Evolutionary conservation across 1,139 yeast species (phyloP).

Genomic region (Debaryomyces sp.): DNA sequence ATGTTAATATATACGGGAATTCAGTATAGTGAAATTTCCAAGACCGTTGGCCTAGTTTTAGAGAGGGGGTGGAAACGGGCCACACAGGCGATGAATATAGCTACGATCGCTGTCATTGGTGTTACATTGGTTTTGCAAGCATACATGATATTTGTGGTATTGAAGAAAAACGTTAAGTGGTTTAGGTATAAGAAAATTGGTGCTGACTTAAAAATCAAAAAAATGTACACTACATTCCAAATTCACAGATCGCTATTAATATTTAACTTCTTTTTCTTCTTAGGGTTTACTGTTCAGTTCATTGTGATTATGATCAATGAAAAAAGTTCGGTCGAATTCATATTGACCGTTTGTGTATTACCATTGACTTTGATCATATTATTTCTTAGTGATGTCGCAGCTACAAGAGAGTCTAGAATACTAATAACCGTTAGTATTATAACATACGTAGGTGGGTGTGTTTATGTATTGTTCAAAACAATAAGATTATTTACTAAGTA

Average conservation of each 20-base stretch:
- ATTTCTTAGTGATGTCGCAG: slow-evolving; percentile 39
- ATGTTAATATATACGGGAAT: slow-evolving; percentile 55
- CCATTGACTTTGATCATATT: slow-evolving; percentile 49
- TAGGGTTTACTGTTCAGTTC: slow-evolving; percentile 58
- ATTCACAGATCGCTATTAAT: slow-evolving; percentile 45
- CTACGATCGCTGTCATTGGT: slow-evolving; percentile 49
- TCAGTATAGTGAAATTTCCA: slow-evolving; percentile 48
- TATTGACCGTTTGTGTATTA: slow-evolving; percentile 50
- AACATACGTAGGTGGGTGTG: slow-evolving; percentile 45
- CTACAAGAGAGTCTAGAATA: slow-evolving; percentile 36
- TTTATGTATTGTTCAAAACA: slow-evolving; percentile 53
- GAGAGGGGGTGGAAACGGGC: slow-evolving; percentile 30
- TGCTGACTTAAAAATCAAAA: slow-evolving; percentile 46
- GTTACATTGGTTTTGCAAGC: slow-evolving; percentile 38
- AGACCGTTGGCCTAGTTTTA: slow-evolving; percentile 23
- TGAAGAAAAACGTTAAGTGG: slow-evolving; percentile 50
- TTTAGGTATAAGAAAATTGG: slow-evolving; percentile 54
- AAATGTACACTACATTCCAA: slow-evolving; percentile 45
- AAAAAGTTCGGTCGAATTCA: slow-evolving; percentile 48
- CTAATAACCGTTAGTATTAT: slow-evolving; percentile 34
- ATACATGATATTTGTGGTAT: slow-evolving; percentile 35
- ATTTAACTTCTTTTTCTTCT: slow-evolving; percentile 52
- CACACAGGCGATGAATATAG: slow-evolving; percentile 42
- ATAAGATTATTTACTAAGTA: slow-evolving; percentile 51
- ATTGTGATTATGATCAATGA: slow-evolving; percentile 48